Percentiles rank a stretch among this genome's conserved stretches.
phyloP scores from a whole-genome alignment of 1,284 basidiomycete species.

The Chiua sp. region DNA sequence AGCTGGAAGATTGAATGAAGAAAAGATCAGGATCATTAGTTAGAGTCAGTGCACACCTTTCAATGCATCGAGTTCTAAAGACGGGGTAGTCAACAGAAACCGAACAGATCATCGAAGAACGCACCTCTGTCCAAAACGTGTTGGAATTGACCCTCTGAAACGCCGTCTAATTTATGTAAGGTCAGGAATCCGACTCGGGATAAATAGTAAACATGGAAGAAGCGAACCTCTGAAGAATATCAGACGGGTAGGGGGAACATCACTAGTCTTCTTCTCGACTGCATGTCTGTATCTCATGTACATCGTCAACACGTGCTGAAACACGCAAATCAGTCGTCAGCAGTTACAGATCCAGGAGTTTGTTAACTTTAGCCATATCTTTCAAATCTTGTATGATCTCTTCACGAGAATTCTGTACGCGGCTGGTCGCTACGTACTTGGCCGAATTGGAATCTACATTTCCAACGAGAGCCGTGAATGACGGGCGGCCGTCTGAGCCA shows the following conservation, averaged over 20 bases:
- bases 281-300: constrained; percentile 59
- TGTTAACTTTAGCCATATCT: constrained; percentile 59
- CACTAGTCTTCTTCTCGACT: constrained; percentile 54
- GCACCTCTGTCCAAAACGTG: constrained; percentile 67
- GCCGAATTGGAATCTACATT: constrained; percentile 73
- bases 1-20: constrained; percentile 41
- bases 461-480: constrained; percentile 76
- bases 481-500: constrained; percentile 72
- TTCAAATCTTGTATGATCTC: constrained; percentile 78
- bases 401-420: constrained; percentile 68
- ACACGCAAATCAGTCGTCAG: constrained; percentile 14
- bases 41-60: constrained; percentile 46
- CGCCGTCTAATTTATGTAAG: constrained; percentile 71
- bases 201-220: constrained; percentile 3
- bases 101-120: constrained; percentile 11
- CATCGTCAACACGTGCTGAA: constrained; percentile 56
- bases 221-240: constrained; percentile 73
- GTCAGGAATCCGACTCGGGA: no score
- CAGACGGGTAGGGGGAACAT: constrained; percentile 61
- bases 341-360: constrained; percentile 1
- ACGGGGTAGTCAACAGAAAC: constrained; percentile 1
- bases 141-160: constrained; percentile 80
- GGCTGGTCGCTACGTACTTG: constrained; percentile 56
- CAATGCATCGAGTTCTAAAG: constrained; percentile 59
- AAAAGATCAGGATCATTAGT: constrained; percentile 2